These are phyloP conservation scores for Pseudomonodictys pantanalensis DNA, from an alignment of 495 filamentous ascomycete genomes.

Conservation along the genomic window DNA sequence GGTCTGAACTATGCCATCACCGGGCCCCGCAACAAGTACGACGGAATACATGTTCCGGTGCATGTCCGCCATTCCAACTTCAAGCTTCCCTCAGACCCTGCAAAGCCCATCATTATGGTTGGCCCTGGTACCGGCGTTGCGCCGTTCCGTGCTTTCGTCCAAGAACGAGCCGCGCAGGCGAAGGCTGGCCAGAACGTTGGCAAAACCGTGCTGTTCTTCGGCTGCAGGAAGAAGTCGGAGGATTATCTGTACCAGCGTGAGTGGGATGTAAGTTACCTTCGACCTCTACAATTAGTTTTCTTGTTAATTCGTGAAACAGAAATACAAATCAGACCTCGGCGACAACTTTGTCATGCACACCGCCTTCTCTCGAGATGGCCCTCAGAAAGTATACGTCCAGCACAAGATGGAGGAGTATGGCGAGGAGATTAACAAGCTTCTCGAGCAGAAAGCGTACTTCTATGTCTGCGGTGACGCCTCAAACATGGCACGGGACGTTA, in stretches of 20 bases:
- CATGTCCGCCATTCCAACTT: constrained; percentile 50
- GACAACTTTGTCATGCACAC: constrained; percentile 67
- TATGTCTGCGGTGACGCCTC: constrained; percentile 60
- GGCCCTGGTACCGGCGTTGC: constrained; percentile 94
- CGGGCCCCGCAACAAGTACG: constrained; percentile 62
- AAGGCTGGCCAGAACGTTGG: constrained; percentile 89
- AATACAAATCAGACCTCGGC: constrained; percentile 81
- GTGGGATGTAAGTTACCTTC: constrained; percentile 78
- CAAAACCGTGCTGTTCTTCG: constrained; percentile 89
- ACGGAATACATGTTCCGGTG: constrained; percentile 42
- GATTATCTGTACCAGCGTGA: constrained; percentile 98
- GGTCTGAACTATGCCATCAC: constrained; percentile 47
- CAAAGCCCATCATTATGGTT: constrained; percentile 93
- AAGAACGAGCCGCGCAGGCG: constrained; percentile 94
- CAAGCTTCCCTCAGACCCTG: constrained; percentile 82
- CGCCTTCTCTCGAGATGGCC: constrained; percentile 83
- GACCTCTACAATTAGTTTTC: neutral
- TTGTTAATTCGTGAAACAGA: constrained; percentile 49
- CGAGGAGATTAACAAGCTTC: constrained; percentile 56
- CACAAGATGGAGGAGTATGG: constrained; percentile 88
- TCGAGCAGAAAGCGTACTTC: constrained; percentile 46
- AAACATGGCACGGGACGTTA: constrained; percentile 53
- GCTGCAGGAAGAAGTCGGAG: constrained; percentile 88
- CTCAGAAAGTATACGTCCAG: constrained; percentile 96
- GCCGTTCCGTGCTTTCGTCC: constrained; percentile 94